These are phyloP conservation scores for Bruguiera gymnorhiza DNA, from an alignment of 345 rosid genomes.

Conservation along the genomic window DNA sequence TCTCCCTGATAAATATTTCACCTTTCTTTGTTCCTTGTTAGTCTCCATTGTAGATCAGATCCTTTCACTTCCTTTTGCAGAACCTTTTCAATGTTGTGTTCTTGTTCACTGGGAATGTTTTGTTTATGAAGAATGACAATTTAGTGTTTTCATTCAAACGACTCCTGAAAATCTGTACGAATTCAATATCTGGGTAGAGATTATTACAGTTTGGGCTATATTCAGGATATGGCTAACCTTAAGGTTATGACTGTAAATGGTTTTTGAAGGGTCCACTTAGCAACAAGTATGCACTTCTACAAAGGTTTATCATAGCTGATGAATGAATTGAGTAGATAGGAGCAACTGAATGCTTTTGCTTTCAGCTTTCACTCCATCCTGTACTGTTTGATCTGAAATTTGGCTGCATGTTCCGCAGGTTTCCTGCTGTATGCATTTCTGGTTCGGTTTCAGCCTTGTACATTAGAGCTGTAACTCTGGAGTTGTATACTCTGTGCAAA, in stretches of 20 bases:
- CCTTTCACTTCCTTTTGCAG: background rate
- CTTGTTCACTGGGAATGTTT: too few relatives aligned
- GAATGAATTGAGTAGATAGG: background rate
- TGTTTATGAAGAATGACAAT: too few relatives aligned
- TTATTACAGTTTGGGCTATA: too few relatives aligned
- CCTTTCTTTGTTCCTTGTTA: background rate
- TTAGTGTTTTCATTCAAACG: too few relatives aligned
- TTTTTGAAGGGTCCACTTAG: too few relatives aligned
- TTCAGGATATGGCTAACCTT: too few relatives aligned
- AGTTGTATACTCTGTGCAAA: background rate
- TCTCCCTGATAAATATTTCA: background rate
- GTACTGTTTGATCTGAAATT: slow-evolving; percentile 6
- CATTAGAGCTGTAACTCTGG: slow-evolving; percentile 12
- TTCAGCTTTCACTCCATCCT: background rate
- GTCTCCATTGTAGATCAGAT: background rate
- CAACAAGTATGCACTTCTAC: too few relatives aligned
- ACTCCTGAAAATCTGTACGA: too few relatives aligned
- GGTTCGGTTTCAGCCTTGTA: slow-evolving; percentile 4
- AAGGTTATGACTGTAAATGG: too few relatives aligned
- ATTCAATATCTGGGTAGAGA: too few relatives aligned
- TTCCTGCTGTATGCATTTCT: slow-evolving; percentile 3
- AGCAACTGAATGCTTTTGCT: background rate
- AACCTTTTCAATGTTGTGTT: too few relatives aligned
- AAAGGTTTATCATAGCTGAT: too few relatives aligned
- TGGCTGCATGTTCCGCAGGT: slow-evolving; percentile 21